Evolutionary conservation across 2,329 filamentous ascomycete genomes (phyloP).

Genomic region (Colletotrichum ledebouriae): DNA sequence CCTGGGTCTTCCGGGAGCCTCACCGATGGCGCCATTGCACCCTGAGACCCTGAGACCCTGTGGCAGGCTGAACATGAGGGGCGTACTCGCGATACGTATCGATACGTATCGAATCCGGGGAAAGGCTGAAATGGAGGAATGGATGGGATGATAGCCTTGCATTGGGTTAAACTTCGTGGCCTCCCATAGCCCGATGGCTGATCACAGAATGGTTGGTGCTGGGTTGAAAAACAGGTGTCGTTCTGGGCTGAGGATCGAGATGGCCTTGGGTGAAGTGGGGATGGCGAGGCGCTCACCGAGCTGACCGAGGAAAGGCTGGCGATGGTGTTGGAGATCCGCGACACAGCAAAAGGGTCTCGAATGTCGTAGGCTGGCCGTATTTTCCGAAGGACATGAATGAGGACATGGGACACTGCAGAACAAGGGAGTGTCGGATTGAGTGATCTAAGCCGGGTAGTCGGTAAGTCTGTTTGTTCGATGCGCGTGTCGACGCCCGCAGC

Average conservation of each 20-base stretch:
- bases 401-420: conserved; percentile 1
- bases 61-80: conserved; percentile 37
- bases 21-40: conserved; percentile 40
- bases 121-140: conserved; percentile 36
- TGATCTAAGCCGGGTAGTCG: conserved; percentile 11
- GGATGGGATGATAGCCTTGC: conserved; percentile 30
- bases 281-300: conserved; percentile 25
- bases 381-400: neutral
- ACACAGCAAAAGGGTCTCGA: conserved; percentile 2
- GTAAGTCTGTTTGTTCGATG: conserved; percentile 19
- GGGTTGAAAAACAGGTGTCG: conserved; percentile 1
- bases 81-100: conserved; percentile 37
- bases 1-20: conserved; percentile 35
- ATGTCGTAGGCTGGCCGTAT: neutral
- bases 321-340: neutral
- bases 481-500: conserved; percentile 29
- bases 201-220: neutral
- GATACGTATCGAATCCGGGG: conserved; percentile 42
- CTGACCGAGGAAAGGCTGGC: conserved; percentile 23
- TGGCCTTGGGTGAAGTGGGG: conserved; percentile 5
- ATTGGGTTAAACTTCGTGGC: conserved; percentile 14
- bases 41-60: conserved; percentile 33
- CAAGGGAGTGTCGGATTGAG: neutral
- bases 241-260: neutral
- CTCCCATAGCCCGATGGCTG: neutral